Base-by-base conservation (phyloP, 345 rosid species). In the Litchi chinensis region DNA sequence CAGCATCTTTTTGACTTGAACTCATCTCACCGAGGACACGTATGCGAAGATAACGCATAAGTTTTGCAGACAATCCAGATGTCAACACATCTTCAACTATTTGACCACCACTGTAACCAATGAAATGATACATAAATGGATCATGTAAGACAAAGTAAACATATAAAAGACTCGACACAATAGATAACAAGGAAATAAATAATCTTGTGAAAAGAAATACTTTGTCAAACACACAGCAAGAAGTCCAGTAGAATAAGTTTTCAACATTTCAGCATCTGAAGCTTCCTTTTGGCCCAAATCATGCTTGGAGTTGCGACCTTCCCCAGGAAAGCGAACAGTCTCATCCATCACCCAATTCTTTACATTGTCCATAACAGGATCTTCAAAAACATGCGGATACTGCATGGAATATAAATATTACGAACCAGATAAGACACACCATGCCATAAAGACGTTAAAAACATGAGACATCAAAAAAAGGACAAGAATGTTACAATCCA, bases 371-470 rank as follows among this genome's bases (percentile, higher is more conserved):
- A 91, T 75, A 65, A 89, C 92, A 70, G 92, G 82, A 67, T 91
- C 97, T 77, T 96, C 99, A 86, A 96, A 90, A 80, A 90, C 92
- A 87, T 94, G 95, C 40, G 99, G 98, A 80, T 89, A 90, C 99
- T 96, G 88, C 19, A 70, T 72, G 68, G 44, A 80, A 67, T 65
- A 72, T 24, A 77, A 72, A 81, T 40, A 24, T 56, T 32, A 79
- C 48, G 12, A 79, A 73, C 26, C 69, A 50, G 65, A 71, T 44
- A 62, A 32, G 37, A 32, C 8, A 46, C 50, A 65, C 21, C 32
- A 65, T 19, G 40, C 48, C 48, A 82, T 59, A 71, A 71, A 74
- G 21, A 65, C 46, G 19, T 32, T 22, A 44, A 43, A 40, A 24
- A 28, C 65, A 74, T 69, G 21, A 75, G 64, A 65, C 72, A 12